Evolutionary conservation across 345 rosid species (phyloP), one percentile per base, ranked within the genome.

Genomic region (Salix dunnii): DNA sequence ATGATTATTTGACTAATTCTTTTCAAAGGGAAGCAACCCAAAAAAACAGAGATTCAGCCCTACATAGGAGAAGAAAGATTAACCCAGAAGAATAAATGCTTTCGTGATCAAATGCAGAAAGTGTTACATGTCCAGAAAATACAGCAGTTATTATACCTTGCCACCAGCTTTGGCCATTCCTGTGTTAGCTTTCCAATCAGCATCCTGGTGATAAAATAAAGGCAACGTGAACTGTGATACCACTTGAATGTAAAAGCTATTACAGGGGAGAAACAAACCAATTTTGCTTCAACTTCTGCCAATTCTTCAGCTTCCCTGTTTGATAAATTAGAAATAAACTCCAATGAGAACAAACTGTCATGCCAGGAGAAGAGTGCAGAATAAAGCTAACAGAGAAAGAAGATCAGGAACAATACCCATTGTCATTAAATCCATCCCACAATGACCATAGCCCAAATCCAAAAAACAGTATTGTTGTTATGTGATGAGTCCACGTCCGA

Each of bases 401-500:
- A 23, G 13, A 25, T 79, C 31, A 69, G 35, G 36, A 55, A 49
- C 18, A 16, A 55, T 92, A 93, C 97, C 96, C 96, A 79, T 77
- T 83, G 72, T 85, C 89, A 36, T 62, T 89, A 80, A 91, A 88
- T 78, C 85, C 94, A 36, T 96, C 99, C 94, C 98, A 92, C 79
- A 96, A 80, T 35, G 99, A 96, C 94, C 89, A 91, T 14, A 95
- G 64, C 46, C 97, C 98, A 63, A 93, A 95, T 72, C 88, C 91
- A 75, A 91, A 91, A 84, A 93, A 96, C 79, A 96, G 77, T 73
- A 89, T 2, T n/a, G 97, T 93, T 38, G 96, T 87, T 73, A 91
- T 83, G 83, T 91, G 96, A 85, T 91, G 97, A 1, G 94, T 91
- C 98, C 90, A 96, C 81, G 86, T 88, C 27, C 97, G 93, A 84